Conservation (phyloP, 805 yeast species). For the Pichia scutulata region DNA sequence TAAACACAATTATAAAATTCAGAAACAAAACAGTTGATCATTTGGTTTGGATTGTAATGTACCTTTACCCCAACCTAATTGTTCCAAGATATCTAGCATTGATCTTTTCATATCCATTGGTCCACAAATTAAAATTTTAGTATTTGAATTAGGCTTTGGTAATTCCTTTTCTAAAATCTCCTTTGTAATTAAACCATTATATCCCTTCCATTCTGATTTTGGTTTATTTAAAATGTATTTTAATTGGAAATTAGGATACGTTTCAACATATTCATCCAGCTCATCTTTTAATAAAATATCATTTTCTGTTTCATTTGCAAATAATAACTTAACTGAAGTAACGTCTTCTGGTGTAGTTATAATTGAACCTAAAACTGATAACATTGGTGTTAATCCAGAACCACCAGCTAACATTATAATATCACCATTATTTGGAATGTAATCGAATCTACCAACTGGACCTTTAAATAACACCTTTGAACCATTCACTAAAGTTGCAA, state of each 20-base stretch:
- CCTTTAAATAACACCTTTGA: conserved; percentile 67
- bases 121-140: conserved; percentile 65
- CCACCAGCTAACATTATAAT: conserved; percentile 77
- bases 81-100: conserved; percentile 42
- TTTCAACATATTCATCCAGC: conserved; percentile 57
- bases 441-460: conserved; percentile 68
- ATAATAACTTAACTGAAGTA: conserved; percentile 55
- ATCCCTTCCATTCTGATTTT: conserved; percentile 41
- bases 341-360: conserved; percentile 61
- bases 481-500: conserved; percentile 59
- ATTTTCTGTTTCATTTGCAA: conserved; percentile 68
- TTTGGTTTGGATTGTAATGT: conserved; percentile 23
- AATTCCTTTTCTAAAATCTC: conserved; percentile 47
- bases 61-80: conserved; percentile 52
- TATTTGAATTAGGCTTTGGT: conserved; percentile 42
- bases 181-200: conserved; percentile 51
- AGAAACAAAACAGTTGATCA: conserved; percentile 33
- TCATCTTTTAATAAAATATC: conserved; percentile 69
- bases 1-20: neutral
- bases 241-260: conserved; percentile 55
- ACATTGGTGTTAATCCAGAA: conserved; percentile 83
- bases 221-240: conserved; percentile 52
- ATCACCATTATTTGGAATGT: conserved; percentile 50
- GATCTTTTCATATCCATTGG: conserved; percentile 60
- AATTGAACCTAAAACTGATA: conserved; percentile 67